Base-by-base conservation (phyloP, 202 grass and related monocot genomes). In the Panicum hallii region DNA sequence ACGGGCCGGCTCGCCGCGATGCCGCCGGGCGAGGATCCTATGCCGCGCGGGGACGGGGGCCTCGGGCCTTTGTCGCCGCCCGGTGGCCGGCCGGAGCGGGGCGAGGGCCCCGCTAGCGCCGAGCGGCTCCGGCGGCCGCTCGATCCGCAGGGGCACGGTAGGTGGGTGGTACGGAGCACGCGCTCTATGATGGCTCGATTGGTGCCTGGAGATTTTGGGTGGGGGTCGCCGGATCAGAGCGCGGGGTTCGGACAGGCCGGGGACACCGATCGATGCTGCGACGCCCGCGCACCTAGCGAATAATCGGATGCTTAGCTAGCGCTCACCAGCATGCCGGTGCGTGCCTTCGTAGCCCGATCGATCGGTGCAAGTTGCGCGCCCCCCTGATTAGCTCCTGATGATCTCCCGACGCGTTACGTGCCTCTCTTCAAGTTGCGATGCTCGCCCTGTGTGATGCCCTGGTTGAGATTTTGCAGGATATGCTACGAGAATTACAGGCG, bases 301-400 rank as follows among this genome's bases (percentile, higher is more conserved):
- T 83, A 54, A 74, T 86, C 60, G 43, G 32, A 22, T 67, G 64
- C 52, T 79, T 75, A 74, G 79, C 70, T 83, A 79, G 61, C 61
- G 56, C 67, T 74, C 79, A 69, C 79, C 88, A 38, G 79, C 86
- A 50, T 67, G 67, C 58, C 70, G 83, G 79, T 74, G 79, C 8
- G 32, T 71, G 79, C 12, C 32, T 32, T 32, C 23, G 36, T 61
- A 67, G 58, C 52, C 66, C 6, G 50, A 52, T 61, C 66, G 48
- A 45, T 43, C 19, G 65, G 6, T 19, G 17, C 10, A 70, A 70
- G 67, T 70, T 70, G 67, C 67, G n/a, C 3, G 1, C 67, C 67
- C 11, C 9, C 20, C 11, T 70, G 40, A 70, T 70, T 26, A 26
- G 65, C 20, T n/a, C 50, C 5, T 6, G 4, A 5, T 26, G 26